Evolutionary conservation across 768 basidiomycete genomes (phyloP).

Genomic region (Bullera alba): DNA sequence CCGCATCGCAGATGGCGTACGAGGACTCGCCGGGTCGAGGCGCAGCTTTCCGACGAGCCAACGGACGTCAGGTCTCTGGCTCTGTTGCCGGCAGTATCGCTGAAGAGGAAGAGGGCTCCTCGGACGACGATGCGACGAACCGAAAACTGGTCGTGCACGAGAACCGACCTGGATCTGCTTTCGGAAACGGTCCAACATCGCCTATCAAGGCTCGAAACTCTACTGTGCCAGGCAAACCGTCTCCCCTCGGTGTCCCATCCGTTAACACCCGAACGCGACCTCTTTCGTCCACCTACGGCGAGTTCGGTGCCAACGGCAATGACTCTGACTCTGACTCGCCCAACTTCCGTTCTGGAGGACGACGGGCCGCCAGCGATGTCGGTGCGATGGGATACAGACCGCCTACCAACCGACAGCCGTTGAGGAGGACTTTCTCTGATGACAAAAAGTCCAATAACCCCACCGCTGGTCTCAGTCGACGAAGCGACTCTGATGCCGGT

Average conservation of each 20-base stretch:
- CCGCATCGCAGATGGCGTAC: conserved; percentile 42
- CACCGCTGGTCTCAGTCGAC: not conserved
- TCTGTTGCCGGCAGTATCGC: conserved; percentile 43
- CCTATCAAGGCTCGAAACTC: too few relatives aligned
- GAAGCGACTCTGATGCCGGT: conserved; percentile 30
- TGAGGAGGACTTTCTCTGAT: conserved; percentile 35
- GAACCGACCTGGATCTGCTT: conserved; percentile 31
- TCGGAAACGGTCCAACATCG: too few relatives aligned
- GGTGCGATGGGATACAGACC: conserved; percentile 36
- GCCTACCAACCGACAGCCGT: conserved; percentile 22
- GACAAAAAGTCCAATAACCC: too few relatives aligned
- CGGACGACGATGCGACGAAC: conserved; percentile 31
- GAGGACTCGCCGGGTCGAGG: conserved; percentile 27
- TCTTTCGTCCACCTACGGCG: conserved; percentile 13
- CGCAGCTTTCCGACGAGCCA: conserved; percentile 4
- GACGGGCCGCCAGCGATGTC: conserved; percentile 41
- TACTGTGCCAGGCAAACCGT: conserved; percentile 13
- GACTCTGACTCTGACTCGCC: conserved; percentile 12
- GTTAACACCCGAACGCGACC: conserved; percentile 24
- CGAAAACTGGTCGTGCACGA: conserved; percentile 40
- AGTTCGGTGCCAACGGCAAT: conserved; percentile 2
- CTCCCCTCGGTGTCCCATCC: conserved; percentile 34
- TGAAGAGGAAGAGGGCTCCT: conserved; percentile 43
- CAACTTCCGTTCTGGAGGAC: conserved; percentile 20
- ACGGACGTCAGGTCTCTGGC: conserved; percentile 22